phyloP scores from a whole-genome alignment of 1,284 basidiomycete species.

The Hemileia vastatrix region DNA sequence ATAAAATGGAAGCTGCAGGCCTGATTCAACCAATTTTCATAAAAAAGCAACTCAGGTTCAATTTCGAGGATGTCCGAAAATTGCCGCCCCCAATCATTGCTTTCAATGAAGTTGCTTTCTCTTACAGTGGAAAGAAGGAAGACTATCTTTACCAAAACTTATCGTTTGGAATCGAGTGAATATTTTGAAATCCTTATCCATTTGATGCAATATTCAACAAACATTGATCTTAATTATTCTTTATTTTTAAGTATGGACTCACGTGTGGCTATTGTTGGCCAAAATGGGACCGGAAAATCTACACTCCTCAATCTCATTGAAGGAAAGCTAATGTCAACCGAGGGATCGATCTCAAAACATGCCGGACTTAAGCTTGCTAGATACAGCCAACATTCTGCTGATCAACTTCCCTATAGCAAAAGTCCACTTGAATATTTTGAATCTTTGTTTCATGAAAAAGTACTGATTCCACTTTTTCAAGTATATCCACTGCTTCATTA shows the following conservation, averaged over 20 bases:
- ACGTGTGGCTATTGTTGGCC: constrained; percentile 90
- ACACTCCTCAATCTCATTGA: constrained; percentile 94
- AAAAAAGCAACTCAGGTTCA: constrained; percentile 68
- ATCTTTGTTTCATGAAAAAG: constrained; percentile 60
- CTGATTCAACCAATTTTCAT: constrained; percentile 78
- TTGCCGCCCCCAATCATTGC: constrained; percentile 96
- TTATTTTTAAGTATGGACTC: constrained; percentile 68
- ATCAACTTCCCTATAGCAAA: constrained; percentile 91
- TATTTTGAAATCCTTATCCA: constrained; percentile 23
- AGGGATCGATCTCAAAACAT: constrained; percentile 82
- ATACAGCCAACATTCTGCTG: constrained; percentile 97
- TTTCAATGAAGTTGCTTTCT: constrained; percentile 87
- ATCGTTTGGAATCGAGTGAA: constrained; percentile 86
- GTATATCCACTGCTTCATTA: too few species aligned
- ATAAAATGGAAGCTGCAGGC: constrained; percentile 99
- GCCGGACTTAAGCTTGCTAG: constrained; percentile 83
- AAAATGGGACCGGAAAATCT: constrained; percentile 96
- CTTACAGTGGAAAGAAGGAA: constrained; percentile 77
- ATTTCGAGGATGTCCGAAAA: constrained; percentile 90
- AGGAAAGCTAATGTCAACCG: constrained; percentile 63
- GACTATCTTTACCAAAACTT: constrained; percentile 82
- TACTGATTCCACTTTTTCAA: too few species aligned
- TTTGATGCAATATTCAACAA: constrained; percentile 2
- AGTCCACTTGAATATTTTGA: constrained; percentile 93
- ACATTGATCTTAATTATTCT: background rate